Base-by-base conservation (phyloP, 257 asterid species). In the Jacaranda mimosifolia region DNA sequence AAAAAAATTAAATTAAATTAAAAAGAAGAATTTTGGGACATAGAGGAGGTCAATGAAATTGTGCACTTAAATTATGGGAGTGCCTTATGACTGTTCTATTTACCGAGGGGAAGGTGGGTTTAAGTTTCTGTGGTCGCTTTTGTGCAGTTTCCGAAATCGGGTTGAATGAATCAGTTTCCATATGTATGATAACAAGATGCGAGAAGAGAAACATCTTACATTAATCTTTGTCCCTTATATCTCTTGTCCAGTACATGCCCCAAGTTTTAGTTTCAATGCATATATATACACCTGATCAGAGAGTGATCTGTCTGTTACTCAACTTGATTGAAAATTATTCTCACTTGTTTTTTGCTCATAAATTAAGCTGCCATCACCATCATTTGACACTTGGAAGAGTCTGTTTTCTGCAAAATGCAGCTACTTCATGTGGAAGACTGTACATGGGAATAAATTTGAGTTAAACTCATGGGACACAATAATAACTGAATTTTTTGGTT, bases 61-160 rank as follows among this genome's bases (percentile, higher is more conserved):
- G 79, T 63, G 72, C 36, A 13, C 19, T 71, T 56, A 48, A 26
- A 12, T 42, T 70, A 12, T 15, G 60, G 73, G 48, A 42, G 35
- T 13, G 32, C 26, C 26, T 26, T 42, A 10, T 26, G 39, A 21
- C 5, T 14, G 6, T 21, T 42, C 59, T 5, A 68, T 43, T 68
- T 68, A 21, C 13, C 8, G 35, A 19, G 39, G 42, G 42, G 43
- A 59, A 59, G 3, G 32, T 59, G 66, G 39, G 14, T 57, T 57
- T 51, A 26, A 26, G 32, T 26, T 26, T 26, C 32, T 26, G 32
- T 26, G 32, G 32, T 26, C 32, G 32, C 32, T 2, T 26, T 26
- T 26, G 32, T 26, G 32, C 32, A 2, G 32, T 26, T 26, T 26
- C 32, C 32, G 2, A 26, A 26, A 26, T 26, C 32, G 32, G 2